Evolutionary conservation across 2,329 filamentous ascomycete species (phyloP).

Genomic region (Neoarthrinium moseri): DNA sequence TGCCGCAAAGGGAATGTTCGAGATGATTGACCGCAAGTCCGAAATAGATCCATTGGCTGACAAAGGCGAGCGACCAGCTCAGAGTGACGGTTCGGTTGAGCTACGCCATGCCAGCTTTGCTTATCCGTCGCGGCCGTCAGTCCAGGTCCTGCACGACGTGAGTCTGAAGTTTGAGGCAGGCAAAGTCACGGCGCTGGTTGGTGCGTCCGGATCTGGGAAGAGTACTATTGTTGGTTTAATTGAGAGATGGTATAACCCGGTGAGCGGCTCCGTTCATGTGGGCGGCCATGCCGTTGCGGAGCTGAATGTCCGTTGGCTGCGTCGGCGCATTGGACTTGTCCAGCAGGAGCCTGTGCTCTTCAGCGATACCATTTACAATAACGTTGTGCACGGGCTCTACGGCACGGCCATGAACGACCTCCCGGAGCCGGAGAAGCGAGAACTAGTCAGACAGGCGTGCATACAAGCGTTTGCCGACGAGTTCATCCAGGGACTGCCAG

Average conservation of each 20-base stretch:
- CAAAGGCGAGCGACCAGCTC: not conserved
- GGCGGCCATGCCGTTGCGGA: slow-evolving; percentile 28
- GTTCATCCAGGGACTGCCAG: slow-evolving; percentile 60
- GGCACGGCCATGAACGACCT: slow-evolving; percentile 48
- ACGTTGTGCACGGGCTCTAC: slow-evolving; percentile 56
- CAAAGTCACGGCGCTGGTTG: slow-evolving; percentile 68
- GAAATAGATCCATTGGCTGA: not conserved
- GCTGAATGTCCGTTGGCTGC: slow-evolving; percentile 60
- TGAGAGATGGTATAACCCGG: slow-evolving; percentile 63
- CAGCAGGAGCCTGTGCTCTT: slow-evolving; percentile 66
- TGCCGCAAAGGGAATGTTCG: not conserved
- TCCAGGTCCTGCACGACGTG: slow-evolving; percentile 58
- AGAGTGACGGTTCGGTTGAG: slow-evolving; percentile 44
- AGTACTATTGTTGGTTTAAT: slow-evolving; percentile 68
- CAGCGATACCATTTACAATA: slow-evolving; percentile 59
- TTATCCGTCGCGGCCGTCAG: slow-evolving; percentile 63
- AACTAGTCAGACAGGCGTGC: slow-evolving; percentile 60
- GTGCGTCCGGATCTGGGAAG: slow-evolving; percentile 58
- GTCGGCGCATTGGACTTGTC: slow-evolving; percentile 58
- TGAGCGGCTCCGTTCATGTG: not conserved
- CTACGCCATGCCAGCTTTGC: slow-evolving; percentile 64
- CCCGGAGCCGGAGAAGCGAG: slow-evolving; percentile 48
- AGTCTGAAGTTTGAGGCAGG: slow-evolving; percentile 55
- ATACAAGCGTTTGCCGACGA: slow-evolving; percentile 64
- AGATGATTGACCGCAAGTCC: slow-evolving; percentile 1